Base-by-base conservation (phyloP, 352 stramenopile species). In the Aphanomyces euteiches region DNA sequence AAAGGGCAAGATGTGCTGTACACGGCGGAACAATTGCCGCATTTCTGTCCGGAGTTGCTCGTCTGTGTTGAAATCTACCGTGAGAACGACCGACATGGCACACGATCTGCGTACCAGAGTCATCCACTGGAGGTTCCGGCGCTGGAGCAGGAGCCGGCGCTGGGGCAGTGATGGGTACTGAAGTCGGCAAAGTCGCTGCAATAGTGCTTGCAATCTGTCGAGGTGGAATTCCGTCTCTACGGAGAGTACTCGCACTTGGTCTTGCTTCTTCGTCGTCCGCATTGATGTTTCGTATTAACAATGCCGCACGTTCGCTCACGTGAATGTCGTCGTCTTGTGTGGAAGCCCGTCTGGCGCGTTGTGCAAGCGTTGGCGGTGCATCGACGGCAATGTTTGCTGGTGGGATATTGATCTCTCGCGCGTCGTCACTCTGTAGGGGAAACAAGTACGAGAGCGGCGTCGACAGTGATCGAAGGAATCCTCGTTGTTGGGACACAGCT, bases 1-100 rank as follows among this genome's bases (percentile, higher is more conserved):
- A 72, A 93, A 93, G 21, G 86, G 86, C 69, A 92, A 73, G 38
- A 83, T 86, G 73, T 90, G 81, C 71, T 92, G 79, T 63, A 80
- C 88, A 2, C 83, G 79, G n/a, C 82, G 80, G 21, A 90, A 82
- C 12, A 93, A 73, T 13, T 72, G 72, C 54, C 87, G 78, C 6
- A 93, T 66, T 65, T 93, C 86, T 10, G 50, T 56, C 15, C 64
- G 64, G 34, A 70, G 40, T 36, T 70, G 64, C n/a, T 70, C 50
- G 19, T 70, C 64, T 70, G 38, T 19, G 60, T 45, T 12, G 8
- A 40, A 61, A 17, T 28, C 28, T 28, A 28, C 28, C 28, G 28
- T 28, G 28, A 28, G 28, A 28, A 28, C 28, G 28, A 28, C 28
- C 28, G 28, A 28, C 28, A 28, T 28, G 28, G 28, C 28, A 28